Evolutionary conservation across 176 grass and related monocot genomes (phyloP).

Genomic region (Tuctoria greenei): DNA sequence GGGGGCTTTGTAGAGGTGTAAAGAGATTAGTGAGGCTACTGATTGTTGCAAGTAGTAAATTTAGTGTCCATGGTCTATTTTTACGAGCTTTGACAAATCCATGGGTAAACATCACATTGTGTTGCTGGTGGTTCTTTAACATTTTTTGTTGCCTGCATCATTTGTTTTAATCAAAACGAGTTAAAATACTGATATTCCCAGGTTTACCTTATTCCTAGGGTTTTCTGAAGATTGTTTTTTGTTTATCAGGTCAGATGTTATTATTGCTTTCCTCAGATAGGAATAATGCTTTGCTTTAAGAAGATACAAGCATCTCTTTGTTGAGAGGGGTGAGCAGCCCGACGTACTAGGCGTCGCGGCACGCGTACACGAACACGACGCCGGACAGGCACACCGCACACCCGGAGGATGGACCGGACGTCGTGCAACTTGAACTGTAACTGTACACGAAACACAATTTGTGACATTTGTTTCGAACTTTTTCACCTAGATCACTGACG

Average conservation of each 20-base stretch:
- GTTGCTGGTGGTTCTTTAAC: background rate
- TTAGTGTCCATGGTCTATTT: background rate
- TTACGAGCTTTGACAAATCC: background rate
- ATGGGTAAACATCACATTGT: background rate
- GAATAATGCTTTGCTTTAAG: background rate
- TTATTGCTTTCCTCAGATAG: background rate
- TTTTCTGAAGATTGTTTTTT: background rate
- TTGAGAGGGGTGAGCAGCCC: background rate
- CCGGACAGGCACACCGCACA: no score
- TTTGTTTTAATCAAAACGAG: background rate
- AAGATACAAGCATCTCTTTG: background rate
- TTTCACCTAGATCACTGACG: no score
- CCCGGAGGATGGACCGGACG: no score
- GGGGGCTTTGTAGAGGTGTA: no score
- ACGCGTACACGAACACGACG: no score
- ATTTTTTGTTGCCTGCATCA: background rate
- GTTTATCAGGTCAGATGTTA: background rate
- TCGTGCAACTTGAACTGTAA: no score
- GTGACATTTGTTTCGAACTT: no score
- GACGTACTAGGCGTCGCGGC: no score
- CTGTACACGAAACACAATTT: no score
- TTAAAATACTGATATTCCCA: slow-evolving; percentile 12
- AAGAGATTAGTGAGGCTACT: slow-evolving; percentile 4
- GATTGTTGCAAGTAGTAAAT: background rate
- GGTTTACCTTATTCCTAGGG: slow-evolving; percentile 27